Evolutionary conservation across 2,329 filamentous ascomycete genomes (phyloP).

Genomic region (Myrmaecium sp.): DNA sequence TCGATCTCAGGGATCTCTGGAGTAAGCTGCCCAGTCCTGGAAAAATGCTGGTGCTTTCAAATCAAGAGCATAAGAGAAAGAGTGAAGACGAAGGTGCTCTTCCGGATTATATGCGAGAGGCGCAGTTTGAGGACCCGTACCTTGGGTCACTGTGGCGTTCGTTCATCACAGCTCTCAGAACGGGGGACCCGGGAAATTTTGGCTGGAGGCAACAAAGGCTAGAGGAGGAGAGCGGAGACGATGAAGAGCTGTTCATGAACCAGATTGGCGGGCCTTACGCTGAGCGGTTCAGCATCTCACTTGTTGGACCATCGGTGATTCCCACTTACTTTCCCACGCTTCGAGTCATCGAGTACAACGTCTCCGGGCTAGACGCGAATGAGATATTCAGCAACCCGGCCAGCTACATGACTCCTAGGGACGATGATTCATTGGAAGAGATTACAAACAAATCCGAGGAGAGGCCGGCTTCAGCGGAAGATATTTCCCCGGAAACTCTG

Average conservation of each 20-base stretch:
- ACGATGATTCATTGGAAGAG: neutral
- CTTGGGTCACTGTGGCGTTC: too few species aligned
- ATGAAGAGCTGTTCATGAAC: conserved; percentile 42
- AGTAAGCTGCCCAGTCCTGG: conserved; percentile 48
- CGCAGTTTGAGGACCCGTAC: too few species aligned
- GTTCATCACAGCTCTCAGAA: too few species aligned
- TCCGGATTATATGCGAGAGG: too few species aligned
- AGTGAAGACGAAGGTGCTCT: too few species aligned
- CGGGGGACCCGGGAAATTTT: too few species aligned
- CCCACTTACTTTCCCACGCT: conserved; percentile 85
- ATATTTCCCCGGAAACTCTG: conserved; percentile 3
- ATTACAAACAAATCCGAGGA: conserved; percentile 4
- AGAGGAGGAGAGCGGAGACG: conserved; percentile 13
- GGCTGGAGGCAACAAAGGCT: conserved; percentile 3
- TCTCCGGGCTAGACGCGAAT: conserved; percentile 49
- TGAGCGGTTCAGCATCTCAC: conserved; percentile 67
- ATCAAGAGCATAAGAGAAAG: neutral
- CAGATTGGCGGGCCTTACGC: conserved; percentile 66
- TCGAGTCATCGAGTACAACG: conserved; percentile 90
- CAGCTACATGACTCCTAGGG: neutral
- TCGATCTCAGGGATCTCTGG: conserved; percentile 65
- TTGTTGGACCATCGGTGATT: conserved; percentile 75
- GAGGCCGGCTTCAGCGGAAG: conserved; percentile 17
- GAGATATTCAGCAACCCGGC: neutral
- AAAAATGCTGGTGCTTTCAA: too few species aligned